Conservation (phyloP, 495 filamentous ascomycete genomes). For the Cairneyella variabilis region DNA sequence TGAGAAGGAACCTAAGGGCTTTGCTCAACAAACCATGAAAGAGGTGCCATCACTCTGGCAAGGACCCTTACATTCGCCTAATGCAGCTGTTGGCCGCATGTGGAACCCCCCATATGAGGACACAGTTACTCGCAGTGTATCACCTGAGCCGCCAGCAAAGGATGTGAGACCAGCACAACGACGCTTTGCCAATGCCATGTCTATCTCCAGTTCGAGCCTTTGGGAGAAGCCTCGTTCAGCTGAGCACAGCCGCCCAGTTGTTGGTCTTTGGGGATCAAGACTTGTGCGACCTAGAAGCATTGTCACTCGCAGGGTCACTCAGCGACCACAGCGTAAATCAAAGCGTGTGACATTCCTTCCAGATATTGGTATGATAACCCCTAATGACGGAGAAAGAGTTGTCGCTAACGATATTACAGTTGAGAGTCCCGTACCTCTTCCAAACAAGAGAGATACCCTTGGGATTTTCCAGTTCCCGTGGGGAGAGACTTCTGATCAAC, state of each 20-base stretch:
- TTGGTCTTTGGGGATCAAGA: slow-evolving; percentile 29
- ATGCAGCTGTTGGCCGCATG: slow-evolving; percentile 27
- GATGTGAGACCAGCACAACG: slow-evolving; percentile 23
- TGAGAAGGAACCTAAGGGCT: slow-evolving; percentile 2
- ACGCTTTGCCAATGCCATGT: slow-evolving; percentile 4
- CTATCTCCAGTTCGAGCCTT: slow-evolving; percentile 22
- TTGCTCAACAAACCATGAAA: neutral
- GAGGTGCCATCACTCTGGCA: slow-evolving; percentile 18
- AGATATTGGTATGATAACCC: slow-evolving; percentile 38
- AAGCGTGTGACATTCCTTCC: slow-evolving; percentile 49
- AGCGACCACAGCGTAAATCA: slow-evolving; percentile 41
- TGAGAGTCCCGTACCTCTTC: slow-evolving; percentile 50
- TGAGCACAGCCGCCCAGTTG: slow-evolving; percentile 17
- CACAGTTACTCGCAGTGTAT: slow-evolving; percentile 19
- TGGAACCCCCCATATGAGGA: slow-evolving; percentile 28
- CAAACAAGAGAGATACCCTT: slow-evolving; percentile 45
- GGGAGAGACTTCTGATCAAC: slow-evolving; percentile 52
- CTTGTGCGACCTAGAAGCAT: slow-evolving; percentile 21
- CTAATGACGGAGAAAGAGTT: neutral
- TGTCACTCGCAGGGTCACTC: slow-evolving; percentile 12
- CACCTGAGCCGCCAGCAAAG: slow-evolving; percentile 35
- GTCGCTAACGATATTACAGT: slow-evolving; percentile 23
- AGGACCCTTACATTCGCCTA: neutral
- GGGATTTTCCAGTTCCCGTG: slow-evolving; percentile 56
- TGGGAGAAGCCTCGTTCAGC: slow-evolving; percentile 25